phyloP scores from a whole-genome alignment of 2,329 filamentous ascomycete species.

The Talaromyces marneffei region DNA sequence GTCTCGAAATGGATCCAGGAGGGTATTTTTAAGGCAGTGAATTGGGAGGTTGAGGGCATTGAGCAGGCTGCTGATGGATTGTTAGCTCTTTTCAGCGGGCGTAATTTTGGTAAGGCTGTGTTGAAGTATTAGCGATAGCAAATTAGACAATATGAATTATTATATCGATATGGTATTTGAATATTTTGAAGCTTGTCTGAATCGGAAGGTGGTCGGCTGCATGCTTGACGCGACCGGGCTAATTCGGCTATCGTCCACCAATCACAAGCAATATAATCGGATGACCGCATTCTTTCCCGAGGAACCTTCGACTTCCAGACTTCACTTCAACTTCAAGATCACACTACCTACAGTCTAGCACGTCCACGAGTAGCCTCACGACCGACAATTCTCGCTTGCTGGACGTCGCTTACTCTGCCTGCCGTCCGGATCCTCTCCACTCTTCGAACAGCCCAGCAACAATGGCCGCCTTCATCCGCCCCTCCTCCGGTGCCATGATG shows the following conservation, averaged over 20 bases:
- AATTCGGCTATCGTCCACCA: conserved; percentile 36
- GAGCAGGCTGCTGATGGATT: conserved; percentile 70
- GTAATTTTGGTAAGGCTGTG: conserved; percentile 83
- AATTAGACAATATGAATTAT: too few species aligned
- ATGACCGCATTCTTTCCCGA: conserved; percentile 40
- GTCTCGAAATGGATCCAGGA: conserved; percentile 71
- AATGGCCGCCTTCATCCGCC: conserved; percentile 40
- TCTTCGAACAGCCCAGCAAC: neutral
- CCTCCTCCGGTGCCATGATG: conserved; percentile 33
- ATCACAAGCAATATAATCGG: conserved; percentile 32
- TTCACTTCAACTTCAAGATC: neutral
- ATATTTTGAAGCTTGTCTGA: neutral
- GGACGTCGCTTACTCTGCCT: neutral
- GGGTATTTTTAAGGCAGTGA: conserved; percentile 65
- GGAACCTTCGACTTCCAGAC: conserved; percentile 26
- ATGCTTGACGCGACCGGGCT: conserved; percentile 25
- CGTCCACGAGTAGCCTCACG: neutral
- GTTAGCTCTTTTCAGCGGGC: conserved; percentile 66
- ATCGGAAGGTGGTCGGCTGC: conserved; percentile 8
- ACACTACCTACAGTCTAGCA: neutral
- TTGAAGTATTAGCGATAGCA: conserved; percentile 53
- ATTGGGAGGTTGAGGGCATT: conserved; percentile 66
- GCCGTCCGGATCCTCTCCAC: neutral
- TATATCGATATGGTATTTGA: too few species aligned
- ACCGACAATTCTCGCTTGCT: conserved; percentile 2